Evolutionary conservation across 306 rosid species (phyloP).

Genomic region (Pterocarpus macrocarpus): DNA sequence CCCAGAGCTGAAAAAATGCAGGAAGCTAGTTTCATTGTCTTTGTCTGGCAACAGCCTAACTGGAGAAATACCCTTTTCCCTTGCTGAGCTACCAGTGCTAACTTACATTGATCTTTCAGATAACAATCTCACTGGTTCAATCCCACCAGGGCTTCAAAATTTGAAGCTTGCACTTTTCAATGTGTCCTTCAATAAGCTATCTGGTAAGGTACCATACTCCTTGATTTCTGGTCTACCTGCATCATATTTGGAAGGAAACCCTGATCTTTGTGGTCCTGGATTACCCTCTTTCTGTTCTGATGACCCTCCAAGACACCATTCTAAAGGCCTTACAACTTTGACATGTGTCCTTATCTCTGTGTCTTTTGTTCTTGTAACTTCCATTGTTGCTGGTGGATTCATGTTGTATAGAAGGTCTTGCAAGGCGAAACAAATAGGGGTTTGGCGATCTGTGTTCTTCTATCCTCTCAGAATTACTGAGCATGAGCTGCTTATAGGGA

Average conservation of each 20-base stretch:
- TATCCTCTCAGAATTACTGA: conserved; percentile 94
- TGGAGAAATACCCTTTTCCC: conserved; percentile 80
- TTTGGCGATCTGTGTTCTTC: conserved; percentile 87
- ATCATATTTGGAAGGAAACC: conserved; percentile 92
- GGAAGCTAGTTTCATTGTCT: conserved; percentile 88
- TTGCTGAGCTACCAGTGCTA: conserved; percentile 83
- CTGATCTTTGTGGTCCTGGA: conserved; percentile 89
- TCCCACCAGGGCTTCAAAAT: conserved; percentile 89
- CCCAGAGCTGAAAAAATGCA: conserved; percentile 77
- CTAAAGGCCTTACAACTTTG: conserved; percentile 65
- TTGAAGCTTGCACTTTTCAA: conserved; percentile 97
- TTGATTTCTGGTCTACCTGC: conserved; percentile 94
- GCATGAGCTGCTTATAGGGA: conserved; percentile 80
- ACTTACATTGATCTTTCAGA: conserved; percentile 96
- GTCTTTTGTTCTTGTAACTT: conserved; percentile 73
- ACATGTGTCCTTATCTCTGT: conserved; percentile 72
- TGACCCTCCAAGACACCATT: conserved; percentile 49
- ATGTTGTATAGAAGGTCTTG: conserved; percentile 63
- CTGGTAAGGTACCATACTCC: conserved; percentile 86
- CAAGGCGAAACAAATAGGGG: conserved; percentile 55
- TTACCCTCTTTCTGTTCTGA: conserved; percentile 76
- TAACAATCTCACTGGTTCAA: conserved; percentile 89
- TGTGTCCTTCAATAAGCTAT: conserved; percentile 86
- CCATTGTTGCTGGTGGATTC: conserved; percentile 69
- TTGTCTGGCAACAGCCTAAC: conserved; percentile 78